Evolutionary conservation across 2,329 filamentous ascomycete genomes (phyloP).

Genomic region (Colletotrichum costaricense): DNA sequence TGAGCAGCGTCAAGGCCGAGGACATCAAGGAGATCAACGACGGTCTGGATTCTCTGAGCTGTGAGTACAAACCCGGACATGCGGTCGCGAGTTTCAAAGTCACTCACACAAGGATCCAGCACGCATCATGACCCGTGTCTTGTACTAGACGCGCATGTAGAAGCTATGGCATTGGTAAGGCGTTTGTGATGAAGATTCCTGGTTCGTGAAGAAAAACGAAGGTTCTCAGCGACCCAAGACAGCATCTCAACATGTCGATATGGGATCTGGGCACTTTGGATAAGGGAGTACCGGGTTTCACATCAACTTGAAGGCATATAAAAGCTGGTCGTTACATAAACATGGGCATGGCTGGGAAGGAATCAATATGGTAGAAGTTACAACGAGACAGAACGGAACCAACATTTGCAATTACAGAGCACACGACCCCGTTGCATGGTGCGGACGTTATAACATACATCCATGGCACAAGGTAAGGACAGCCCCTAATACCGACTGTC

Average conservation of each 20-base stretch:
- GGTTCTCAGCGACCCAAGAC: constrained; percentile 2
- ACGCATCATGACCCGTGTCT: constrained; percentile 58
- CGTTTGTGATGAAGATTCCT: constrained; percentile 11
- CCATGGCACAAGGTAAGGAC: not conserved
- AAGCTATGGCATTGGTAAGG: constrained; percentile 18
- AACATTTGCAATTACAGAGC: not conserved
- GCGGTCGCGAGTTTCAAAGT: not conserved
- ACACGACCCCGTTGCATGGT: not conserved
- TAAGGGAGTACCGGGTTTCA: constrained; percentile 25
- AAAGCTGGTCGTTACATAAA: not conserved
- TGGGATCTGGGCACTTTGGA: constrained; percentile 8
- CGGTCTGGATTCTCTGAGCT: constrained; percentile 82
- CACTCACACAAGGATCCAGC: constrained; percentile 43
- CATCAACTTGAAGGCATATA: constrained; percentile 31
- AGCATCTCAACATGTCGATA: constrained; percentile 32
- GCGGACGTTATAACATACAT: not conserved
- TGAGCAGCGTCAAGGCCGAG: constrained; percentile 83
- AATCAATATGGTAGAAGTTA: not conserved
- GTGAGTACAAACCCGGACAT: constrained; percentile 60
- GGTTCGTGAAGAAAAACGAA: constrained; percentile 1
- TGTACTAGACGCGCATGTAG: constrained; percentile 49
- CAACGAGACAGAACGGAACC: not conserved
- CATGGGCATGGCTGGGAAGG: not conserved
- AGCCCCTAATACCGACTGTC: not conserved
- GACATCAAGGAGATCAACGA: constrained; percentile 91